Base-by-base conservation (phyloP, 2,329 filamentous ascomycete species). In the Exutisphaerella laricina region DNA sequence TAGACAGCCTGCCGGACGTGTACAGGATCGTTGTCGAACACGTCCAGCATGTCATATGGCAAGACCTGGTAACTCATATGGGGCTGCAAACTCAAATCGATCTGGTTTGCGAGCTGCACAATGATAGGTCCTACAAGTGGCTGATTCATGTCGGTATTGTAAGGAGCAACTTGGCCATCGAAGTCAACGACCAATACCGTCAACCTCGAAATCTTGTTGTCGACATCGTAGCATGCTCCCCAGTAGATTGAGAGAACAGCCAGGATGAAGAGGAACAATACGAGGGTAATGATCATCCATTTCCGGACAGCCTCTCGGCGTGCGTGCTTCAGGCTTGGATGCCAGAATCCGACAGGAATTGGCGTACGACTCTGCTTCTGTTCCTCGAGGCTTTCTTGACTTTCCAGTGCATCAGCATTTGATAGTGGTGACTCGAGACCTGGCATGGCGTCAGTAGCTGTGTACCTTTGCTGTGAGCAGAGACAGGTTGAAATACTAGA, bases 121-220 rank as follows among this genome's bases (percentile, higher is more conserved):
- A 80, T 68, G 0, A 68, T 61, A 0, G 76, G 77, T 1, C 79
- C 79, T n/a, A 84, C 69, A 2, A 82, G 54, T 0, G 78, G 70
- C 13, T 66, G 57, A 12, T 67, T 66, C 3, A 65, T 62, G 20
- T 33, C 69, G 42, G 60, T 66, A 53, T 60, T 66, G 60, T 70
- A 70, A 4, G 74, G 73, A 0, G 57, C 45, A 3, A 69, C 57
- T 33, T 70, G 68, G 3, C 73, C 74, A 56, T 84, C 80, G 50
- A 83, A 81, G 57, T 82, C 77, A 20, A 84, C 79, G 2, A 82
- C 72, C 47, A 75, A 73, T 6, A 84, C 67, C 3, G 66, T 68
- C 5, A 83, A 59, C 0, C 64, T 61, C 2, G 62, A 64, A 13
- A 74, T 61, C 39, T 75, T 78, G 32, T 65, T 52, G 8, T 78